Percentiles rank a stretch among this genome's conserved stretches.
Conservation (phyloP, 148 eudicot species). For the Rhododendron molle region DNA sequence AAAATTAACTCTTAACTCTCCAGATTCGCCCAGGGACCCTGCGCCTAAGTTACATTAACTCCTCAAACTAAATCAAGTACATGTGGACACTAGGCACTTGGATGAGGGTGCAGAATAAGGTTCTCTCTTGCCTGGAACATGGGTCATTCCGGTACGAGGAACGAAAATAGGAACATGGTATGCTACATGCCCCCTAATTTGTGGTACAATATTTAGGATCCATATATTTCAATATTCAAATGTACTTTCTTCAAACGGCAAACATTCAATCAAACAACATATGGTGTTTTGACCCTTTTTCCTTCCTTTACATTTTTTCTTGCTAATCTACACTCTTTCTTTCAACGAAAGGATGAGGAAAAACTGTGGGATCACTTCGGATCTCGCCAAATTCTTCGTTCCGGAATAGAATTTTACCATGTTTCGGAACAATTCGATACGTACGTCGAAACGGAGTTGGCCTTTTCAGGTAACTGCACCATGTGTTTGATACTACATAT, state of each 20-base stretch:
- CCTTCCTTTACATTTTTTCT: background rate
- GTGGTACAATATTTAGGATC: background rate
- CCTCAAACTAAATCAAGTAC: background rate
- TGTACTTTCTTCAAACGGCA: background rate
- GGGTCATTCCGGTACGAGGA: background rate
- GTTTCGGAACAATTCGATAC: background rate
- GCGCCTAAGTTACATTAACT: background rate
- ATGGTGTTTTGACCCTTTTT: background rate
- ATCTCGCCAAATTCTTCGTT: background rate
- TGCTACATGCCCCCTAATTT: background rate
- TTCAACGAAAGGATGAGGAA: background rate
- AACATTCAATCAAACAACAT: background rate
- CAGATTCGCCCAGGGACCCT: background rate
- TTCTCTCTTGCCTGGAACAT: background rate
- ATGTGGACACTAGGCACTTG: background rate
- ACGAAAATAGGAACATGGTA: background rate
- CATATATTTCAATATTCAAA: background rate
- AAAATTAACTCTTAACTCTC: background rate
- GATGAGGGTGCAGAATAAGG: background rate
- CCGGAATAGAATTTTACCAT: background rate
- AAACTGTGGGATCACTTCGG: background rate
- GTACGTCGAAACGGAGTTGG: background rate
- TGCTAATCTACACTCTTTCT: background rate
- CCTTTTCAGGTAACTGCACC: background rate
- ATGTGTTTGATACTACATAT: background rate